Evolutionary conservation across 352 stramenopile genomes (phyloP), one percentile per base, ranked within the genome.

Genomic region (Phytopythium chamaehyphon): DNA sequence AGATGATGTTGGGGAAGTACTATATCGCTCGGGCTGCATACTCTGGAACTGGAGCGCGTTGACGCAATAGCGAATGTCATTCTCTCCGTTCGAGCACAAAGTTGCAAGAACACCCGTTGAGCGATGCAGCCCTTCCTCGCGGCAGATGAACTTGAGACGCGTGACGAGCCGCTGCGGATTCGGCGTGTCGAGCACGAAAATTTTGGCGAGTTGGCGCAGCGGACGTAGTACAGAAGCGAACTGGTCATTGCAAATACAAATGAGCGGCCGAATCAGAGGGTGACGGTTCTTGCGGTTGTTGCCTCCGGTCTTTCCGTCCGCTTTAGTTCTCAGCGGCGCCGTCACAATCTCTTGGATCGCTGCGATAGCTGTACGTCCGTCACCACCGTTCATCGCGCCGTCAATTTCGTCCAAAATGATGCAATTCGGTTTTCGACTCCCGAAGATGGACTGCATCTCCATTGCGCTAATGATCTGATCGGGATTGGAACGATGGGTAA

Each of bases 211-310:
- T 22, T 97, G 91, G 24, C 97, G 87, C 40, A 99, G 76, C n/a
- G 94, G 87, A 10, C 96, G 81, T 35, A 99, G 66, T 26, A 96
- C 88, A 1, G 96, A 95, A 12, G 94, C 94, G 67, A 98, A 99
- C 60, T 98, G 88, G 63, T 99, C 93, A 67, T 99, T 99, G 72
- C 96, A 99, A 69, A 99, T 98, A 61, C 97, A 98, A 56, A 99
- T 98, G 16, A 99, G 74, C 8, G 96, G 96, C 1, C 96, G 83
- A 46, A 70, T 97, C 36, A 98, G 64, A 6, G 92, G 78, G 36
- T 97, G 85, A 21, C 69, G 62, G 43, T 70, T 76, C 37, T 61
- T 72, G 15, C 42, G 45, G 12, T 43, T 24, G 21, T 55, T 51
- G 26, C 66, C 63, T 18, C 51, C 56, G 47, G 80, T 76, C 9